Conservation (phyloP, 495 filamentous ascomycete species). For the Poronia punctata region DNA sequence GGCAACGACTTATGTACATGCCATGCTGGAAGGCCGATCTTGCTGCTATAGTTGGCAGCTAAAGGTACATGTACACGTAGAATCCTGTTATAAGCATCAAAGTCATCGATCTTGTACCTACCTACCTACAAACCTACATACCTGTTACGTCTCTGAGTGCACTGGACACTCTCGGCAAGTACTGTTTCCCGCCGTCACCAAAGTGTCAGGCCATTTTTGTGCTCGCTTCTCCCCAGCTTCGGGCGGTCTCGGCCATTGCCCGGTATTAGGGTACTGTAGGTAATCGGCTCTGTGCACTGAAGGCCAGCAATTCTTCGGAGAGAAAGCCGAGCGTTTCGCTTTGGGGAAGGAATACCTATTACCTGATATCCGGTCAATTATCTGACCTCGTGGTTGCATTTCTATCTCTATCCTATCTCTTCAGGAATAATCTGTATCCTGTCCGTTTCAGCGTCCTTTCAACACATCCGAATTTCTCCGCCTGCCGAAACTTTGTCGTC, state of each 20-base stretch:
- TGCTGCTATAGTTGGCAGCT: too few relatives aligned
- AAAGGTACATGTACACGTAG: too few relatives aligned
- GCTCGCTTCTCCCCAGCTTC: slow-evolving; percentile 24
- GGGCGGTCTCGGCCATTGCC: slow-evolving; percentile 30
- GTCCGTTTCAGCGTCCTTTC: too few relatives aligned
- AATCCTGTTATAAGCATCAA: too few relatives aligned
- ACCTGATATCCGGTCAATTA: neutral
- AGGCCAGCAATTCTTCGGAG: neutral
- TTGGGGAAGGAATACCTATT: neutral
- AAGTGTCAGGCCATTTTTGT: slow-evolving; percentile 27
- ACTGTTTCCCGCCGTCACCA: slow-evolving; percentile 23
- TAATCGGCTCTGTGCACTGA: neutral
- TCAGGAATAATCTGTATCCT: too few relatives aligned
- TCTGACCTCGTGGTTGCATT: neutral
- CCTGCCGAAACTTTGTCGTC: slow-evolving; percentile 6
- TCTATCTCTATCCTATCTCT: slow-evolving; percentile 6
- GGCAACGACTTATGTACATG: too few relatives aligned
- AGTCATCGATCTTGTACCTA: too few relatives aligned
- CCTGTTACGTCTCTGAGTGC: too few relatives aligned
- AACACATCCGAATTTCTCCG: slow-evolving; percentile 6
- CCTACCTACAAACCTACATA: too few relatives aligned
- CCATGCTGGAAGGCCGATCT: too few relatives aligned
- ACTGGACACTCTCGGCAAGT: slow-evolving; percentile 7
- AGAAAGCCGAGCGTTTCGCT: neutral
- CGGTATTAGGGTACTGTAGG: neutral